Percentiles rank a stretch among this genome's conserved stretches.
Conservation (phyloP, 2,329 filamentous ascomycete genomes). For the Aspergillus ochraceoroseus region DNA sequence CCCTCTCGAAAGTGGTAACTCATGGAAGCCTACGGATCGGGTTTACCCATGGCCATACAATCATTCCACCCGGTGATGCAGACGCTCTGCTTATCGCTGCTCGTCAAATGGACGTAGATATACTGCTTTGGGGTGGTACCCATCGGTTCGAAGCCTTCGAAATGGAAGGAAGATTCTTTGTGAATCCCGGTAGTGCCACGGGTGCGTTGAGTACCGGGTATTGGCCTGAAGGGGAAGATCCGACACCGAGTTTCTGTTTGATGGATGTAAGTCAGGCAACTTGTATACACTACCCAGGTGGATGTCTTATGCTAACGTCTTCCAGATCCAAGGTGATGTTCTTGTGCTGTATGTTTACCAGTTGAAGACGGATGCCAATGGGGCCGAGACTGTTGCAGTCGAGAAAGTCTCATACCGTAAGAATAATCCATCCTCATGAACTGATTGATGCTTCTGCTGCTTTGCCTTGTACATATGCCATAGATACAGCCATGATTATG, state of each 20-base stretch:
- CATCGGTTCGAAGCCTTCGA: constrained; percentile 68
- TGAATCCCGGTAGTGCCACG: constrained; percentile 64
- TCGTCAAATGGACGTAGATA: constrained; percentile 66
- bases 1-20: constrained; percentile 64
- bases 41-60: constrained; percentile 67
- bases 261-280: constrained; percentile 86
- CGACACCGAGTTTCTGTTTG: constrained; percentile 85
- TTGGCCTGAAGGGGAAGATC: constrained; percentile 60
- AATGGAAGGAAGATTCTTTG: constrained; percentile 67
- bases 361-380: constrained; percentile 69
- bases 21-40: constrained; percentile 64
- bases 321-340: constrained; percentile 88
- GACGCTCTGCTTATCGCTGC: constrained; percentile 64
- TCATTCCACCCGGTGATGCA: constrained; percentile 61
- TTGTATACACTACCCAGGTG: too few species aligned
- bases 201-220: constrained; percentile 60
- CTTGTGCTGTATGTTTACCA: constrained; percentile 94
- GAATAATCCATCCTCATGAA: constrained; percentile 57
- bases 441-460: constrained; percentile 16
- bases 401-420: constrained; percentile 85
- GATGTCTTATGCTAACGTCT: constrained; percentile 9
- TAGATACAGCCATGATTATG: constrained; percentile 21
- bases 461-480: constrained; percentile 33
- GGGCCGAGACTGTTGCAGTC: constrained; percentile 72
- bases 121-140: constrained; percentile 64